phyloP scores from a whole-genome alignment of 257 asterid genomes.

The Mitragyna speciosa region DNA sequence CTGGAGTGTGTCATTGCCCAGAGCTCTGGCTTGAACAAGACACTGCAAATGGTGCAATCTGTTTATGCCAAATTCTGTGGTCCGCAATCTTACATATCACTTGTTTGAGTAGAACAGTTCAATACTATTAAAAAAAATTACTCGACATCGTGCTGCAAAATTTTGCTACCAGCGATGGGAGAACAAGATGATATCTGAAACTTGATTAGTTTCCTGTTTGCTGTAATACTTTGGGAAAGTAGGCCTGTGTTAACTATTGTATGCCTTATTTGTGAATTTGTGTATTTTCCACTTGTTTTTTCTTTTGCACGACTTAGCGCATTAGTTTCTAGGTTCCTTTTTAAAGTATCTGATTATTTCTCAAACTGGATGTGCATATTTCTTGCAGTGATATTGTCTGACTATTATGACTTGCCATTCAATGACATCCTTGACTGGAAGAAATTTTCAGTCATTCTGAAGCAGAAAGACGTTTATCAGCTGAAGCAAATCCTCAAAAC shows the following conservation, averaged over 20 bases:
- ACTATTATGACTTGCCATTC: constrained; percentile 95
- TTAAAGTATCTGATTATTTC: constrained; percentile 11
- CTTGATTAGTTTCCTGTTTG: background rate
- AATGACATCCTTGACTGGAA: constrained; percentile 84
- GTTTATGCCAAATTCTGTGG: background rate
- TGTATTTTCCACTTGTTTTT: background rate
- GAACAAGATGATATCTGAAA: background rate
- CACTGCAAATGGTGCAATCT: background rate
- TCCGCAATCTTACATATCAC: background rate
- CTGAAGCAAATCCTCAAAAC: constrained; percentile 86
- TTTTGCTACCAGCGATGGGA: background rate
- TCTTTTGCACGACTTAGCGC: constrained; percentile 8
- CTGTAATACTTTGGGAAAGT: too few species aligned
- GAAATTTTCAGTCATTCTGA: constrained; percentile 71
- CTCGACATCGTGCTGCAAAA: background rate
- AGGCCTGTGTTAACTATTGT: background rate
- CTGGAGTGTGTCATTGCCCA: background rate
- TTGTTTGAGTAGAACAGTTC: constrained; percentile 3
- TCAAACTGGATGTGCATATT: constrained; percentile 19
- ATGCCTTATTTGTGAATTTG: background rate
- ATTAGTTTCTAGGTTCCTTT: background rate
- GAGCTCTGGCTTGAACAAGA: background rate
- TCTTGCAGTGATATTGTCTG: constrained; percentile 83
- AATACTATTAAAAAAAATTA: background rate
- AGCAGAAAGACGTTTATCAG: constrained; percentile 87